phyloP scores from a whole-genome alignment of 305 asterid species.

The Salvia sclarea region DNA sequence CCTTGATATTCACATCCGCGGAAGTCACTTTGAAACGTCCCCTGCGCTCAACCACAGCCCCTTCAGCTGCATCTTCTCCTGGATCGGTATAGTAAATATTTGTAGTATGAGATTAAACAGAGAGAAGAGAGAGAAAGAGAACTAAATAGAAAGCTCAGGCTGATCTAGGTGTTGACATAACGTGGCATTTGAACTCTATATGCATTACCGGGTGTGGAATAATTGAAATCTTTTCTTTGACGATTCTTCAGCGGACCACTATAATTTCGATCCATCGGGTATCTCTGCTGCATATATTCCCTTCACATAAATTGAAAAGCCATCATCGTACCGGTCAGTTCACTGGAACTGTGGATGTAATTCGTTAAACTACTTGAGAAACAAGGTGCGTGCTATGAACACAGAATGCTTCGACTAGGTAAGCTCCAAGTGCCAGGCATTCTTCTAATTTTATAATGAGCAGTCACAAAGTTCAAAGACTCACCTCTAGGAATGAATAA shows the following conservation, averaged over 20 bases:
- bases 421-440: not conserved
- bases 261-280: slow-evolving; percentile 57
- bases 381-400: not conserved
- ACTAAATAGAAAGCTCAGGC: not conserved
- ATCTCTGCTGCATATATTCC: slow-evolving; percentile 62
- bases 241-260: slow-evolving; percentile 87
- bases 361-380: not conserved
- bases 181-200: slow-evolving; percentile 7
- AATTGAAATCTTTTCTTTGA: slow-evolving; percentile 64
- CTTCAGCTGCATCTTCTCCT: slow-evolving; percentile 83
- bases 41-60: slow-evolving; percentile 78
- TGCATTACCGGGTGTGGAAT: slow-evolving; percentile 54
- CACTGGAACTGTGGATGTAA: not conserved
- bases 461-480: not conserved
- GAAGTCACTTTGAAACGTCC: slow-evolving; percentile 98
- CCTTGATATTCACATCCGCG: slow-evolving; percentile 71
- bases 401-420: not conserved
- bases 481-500: slow-evolving; percentile 12
- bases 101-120: not conserved
- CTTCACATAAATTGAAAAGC: slow-evolving; percentile 43
- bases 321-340: slow-evolving; percentile 20
- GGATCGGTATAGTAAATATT: slow-evolving; percentile 16
- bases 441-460: slow-evolving; percentile 5
- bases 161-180: slow-evolving; percentile 1
- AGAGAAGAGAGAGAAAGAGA: not conserved